Conservation (phyloP, 2,329 filamentous ascomycete species). For the Rutstroemia sp. region DNA sequence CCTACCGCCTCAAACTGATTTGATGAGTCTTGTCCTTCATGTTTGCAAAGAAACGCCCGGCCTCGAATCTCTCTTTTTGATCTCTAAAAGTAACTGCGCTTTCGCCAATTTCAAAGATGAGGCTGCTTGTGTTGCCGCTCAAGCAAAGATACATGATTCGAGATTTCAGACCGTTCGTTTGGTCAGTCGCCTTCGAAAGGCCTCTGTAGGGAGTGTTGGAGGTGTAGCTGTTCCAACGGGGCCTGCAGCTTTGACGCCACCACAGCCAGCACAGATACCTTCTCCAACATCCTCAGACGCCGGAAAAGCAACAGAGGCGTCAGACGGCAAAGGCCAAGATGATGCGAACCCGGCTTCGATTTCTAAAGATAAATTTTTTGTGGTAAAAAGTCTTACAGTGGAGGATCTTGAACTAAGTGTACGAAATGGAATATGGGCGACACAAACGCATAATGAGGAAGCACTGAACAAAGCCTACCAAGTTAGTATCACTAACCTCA, state of each 20-base stretch:
- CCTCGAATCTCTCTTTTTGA: slow-evolving; percentile 85
- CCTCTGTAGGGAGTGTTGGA: slow-evolving; percentile 32
- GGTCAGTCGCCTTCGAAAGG: slow-evolving; percentile 72
- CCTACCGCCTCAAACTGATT: slow-evolving; percentile 71
- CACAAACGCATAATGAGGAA: slow-evolving; percentile 89
- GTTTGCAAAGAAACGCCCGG: slow-evolving; percentile 71
- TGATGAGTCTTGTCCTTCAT: slow-evolving; percentile 82
- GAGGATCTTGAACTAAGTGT: slow-evolving; percentile 87
- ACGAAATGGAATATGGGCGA: slow-evolving; percentile 86
- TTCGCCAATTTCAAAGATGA: slow-evolving; percentile 94
- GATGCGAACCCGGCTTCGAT: neutral
- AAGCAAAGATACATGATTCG: slow-evolving; percentile 83
- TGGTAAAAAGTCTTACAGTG: slow-evolving; percentile 85
- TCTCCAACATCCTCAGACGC: slow-evolving; percentile 25
- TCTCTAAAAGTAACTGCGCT: slow-evolving; percentile 94
- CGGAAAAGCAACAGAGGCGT: slow-evolving; percentile 24
- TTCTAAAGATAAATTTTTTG: slow-evolving; percentile 72
- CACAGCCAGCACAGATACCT: slow-evolving; percentile 18
- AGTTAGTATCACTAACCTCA: slow-evolving; percentile 40
- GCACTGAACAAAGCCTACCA: slow-evolving; percentile 74
- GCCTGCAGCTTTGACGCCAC: slow-evolving; percentile 24
- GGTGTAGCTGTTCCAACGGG: slow-evolving; percentile 25
- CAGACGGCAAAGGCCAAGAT: slow-evolving; percentile 8
- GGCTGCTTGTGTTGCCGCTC: slow-evolving; percentile 63
- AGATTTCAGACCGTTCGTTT: slow-evolving; percentile 79